Evolutionary conservation across 805 yeast genomes (phyloP), one percentile per base, ranked within the genome.

Genomic region (Myxozyma vanderwaltii): DNA sequence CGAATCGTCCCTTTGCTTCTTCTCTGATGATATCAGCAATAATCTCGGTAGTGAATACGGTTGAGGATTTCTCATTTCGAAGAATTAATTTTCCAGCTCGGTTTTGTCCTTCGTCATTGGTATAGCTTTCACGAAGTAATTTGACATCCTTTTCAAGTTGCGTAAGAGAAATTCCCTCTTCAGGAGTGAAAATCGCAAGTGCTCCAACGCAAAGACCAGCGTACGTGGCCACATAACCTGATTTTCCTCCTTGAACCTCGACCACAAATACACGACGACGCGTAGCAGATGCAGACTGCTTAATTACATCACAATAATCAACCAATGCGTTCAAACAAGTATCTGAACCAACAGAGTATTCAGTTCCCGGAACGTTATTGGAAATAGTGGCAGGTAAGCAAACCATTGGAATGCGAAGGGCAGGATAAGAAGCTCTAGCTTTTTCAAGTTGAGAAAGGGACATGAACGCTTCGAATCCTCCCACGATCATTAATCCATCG

Each of bases 311-410:
- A 77, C 98, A 92, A 79, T 94, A 94, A 58, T 87, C 85, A 63
- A 91, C 90, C 69, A 94, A 80, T 8, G 94, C 79, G 75, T 94
- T 94, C 79, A 94, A 78, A 79, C 99, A 95, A 10, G 99, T 94
- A 73, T 94, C 99, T 12, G 91, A 81, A 59, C 99, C 99, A 59
- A 94, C 76, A 0, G 97, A 91, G 75, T 91, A 91, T 75, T 94
- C 97, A 1, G 98, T 87, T 61, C 99, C 99, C n/a, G 99, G 99
- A 51, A 94, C 98, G 69, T 94, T 94, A 77, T 94, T 94, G 17
- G 97, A 91, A 65, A 94, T 89, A 1, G 99, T 94, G 1, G 98
- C 92, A 10, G 99, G 99, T 66, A 94, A 81, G 68, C 89, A 83
- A 43, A 89, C 88, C 89, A 92, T 86, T 63, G 99, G 99, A 66